These are phyloP conservation scores for Trametes gibbosa DNA, from an alignment of 768 basidiomycete species.

Conservation along the genomic window DNA sequence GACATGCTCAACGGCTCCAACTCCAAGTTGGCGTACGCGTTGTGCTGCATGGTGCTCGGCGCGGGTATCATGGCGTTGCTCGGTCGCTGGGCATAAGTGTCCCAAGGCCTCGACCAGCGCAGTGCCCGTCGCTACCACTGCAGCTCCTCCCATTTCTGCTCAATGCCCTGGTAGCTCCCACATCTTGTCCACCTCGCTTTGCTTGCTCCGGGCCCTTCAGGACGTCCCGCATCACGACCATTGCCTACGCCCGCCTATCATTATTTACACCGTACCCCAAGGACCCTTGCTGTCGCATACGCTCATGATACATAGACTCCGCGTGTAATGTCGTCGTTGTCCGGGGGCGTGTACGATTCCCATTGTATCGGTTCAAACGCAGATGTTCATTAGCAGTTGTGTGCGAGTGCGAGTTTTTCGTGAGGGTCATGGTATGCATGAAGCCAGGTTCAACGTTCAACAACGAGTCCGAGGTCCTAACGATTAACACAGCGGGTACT, in stretches of 20 bases:
- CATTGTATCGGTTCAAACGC: background rate
- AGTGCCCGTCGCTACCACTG: background rate
- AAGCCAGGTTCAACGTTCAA: no score
- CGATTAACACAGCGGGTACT: no score
- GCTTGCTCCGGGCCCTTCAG: background rate
- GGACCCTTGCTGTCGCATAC: background rate
- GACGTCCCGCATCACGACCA: background rate
- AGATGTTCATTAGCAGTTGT: background rate
- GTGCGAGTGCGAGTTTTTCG: background rate
- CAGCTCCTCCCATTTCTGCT: background rate
- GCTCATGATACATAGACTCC: conserved; percentile 10
- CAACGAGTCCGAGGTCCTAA: no score
- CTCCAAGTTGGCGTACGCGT: conserved; percentile 63
- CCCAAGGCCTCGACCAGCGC: no score
- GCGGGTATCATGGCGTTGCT: conserved; percentile 89
- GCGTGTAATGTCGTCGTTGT: conserved; percentile 13
- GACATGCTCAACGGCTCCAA: conserved; percentile 76
- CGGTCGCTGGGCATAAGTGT: conserved; percentile 77
- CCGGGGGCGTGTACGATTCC: conserved; percentile 15
- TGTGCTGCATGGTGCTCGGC: conserved; percentile 78
- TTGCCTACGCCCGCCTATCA: background rate
- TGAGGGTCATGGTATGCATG: background rate
- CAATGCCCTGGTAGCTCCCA: background rate
- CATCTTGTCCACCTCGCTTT: background rate
- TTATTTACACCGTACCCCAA: conserved; percentile 1